Percentiles rank a stretch among this genome's conserved stretches.
These are phyloP conservation scores for Sugiyamaella floridensis DNA, from an alignment of 805 yeast species.

Conservation along the genomic window DNA sequence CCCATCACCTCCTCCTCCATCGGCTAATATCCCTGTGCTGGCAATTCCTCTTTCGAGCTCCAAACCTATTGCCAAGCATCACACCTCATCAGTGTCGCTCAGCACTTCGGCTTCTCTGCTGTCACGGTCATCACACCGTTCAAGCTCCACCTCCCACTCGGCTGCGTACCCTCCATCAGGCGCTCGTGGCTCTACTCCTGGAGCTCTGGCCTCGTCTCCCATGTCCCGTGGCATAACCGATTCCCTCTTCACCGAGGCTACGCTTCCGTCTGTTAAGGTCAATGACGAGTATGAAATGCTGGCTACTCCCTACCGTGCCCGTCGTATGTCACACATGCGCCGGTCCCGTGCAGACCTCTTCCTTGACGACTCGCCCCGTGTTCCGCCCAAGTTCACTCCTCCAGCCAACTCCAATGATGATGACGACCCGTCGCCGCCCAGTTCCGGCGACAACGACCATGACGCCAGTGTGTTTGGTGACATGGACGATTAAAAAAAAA, in stretches of 20 bases:
- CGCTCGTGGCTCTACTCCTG: slow-evolving; percentile 13
- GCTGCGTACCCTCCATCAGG: slow-evolving; percentile 13
- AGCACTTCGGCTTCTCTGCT: not conserved
- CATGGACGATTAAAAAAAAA: slow-evolving; percentile 33
- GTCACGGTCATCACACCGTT: not conserved
- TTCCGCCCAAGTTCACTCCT: not conserved
- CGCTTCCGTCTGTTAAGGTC: not conserved
- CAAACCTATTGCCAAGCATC: slow-evolving; percentile 11
- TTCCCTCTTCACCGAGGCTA: slow-evolving; percentile 9
- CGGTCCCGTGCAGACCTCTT: slow-evolving; percentile 7
- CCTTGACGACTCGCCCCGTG: slow-evolving; percentile 2
- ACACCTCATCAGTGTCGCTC: not conserved
- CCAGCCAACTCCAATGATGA: slow-evolving; percentile 1
- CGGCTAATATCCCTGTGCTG: slow-evolving; percentile 1
- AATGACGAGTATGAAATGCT: slow-evolving; percentile 18
- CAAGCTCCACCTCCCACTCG: not conserved
- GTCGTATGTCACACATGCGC: slow-evolving; percentile 19
- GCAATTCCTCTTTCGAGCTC: slow-evolving; percentile 14
- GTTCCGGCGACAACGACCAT: slow-evolving; percentile 19
- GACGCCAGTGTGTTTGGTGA: slow-evolving; percentile 33
- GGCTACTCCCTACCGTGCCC: slow-evolving; percentile 16
- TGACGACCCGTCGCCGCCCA: slow-evolving; percentile 4
- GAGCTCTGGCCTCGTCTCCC: slow-evolving; percentile 5
- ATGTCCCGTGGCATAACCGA: slow-evolving; percentile 10
- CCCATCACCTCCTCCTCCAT: slow-evolving; percentile 10